Evolutionary conservation across 495 filamentous ascomycete species (phyloP).

Genomic region (Friedmanniomyces simplex): DNA sequence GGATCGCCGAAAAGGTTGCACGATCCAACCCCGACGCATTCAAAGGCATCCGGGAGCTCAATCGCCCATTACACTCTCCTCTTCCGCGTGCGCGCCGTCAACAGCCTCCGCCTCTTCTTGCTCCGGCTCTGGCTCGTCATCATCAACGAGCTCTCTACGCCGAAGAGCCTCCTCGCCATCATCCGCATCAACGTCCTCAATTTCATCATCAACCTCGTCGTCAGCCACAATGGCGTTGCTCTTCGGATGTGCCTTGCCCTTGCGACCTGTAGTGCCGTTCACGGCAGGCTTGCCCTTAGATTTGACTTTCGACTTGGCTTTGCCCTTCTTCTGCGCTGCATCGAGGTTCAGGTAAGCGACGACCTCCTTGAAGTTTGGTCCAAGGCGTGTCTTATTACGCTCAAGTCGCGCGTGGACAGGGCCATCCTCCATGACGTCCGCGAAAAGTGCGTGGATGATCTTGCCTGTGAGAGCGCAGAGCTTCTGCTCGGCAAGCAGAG

Average conservation of each 20-base stretch:
- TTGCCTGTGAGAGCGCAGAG: slow-evolving; percentile 78
- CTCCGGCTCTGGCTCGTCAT: slow-evolving; percentile 33
- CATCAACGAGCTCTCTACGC: slow-evolving; percentile 21
- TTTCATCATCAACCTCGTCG: slow-evolving; percentile 36
- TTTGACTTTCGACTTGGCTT: slow-evolving; percentile 36
- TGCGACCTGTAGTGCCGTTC: slow-evolving; percentile 23
- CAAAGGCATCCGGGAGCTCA: slow-evolving; percentile 38
- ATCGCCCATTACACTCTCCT: slow-evolving; percentile 45
- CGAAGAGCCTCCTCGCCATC: slow-evolving; percentile 38
- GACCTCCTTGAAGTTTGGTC: slow-evolving; percentile 21
- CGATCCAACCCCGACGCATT: no score
- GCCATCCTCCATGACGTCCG: slow-evolving; percentile 56
- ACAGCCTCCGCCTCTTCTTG: slow-evolving; percentile 46
- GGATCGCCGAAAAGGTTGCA: no score
- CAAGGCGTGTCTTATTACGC: slow-evolving; percentile 20
- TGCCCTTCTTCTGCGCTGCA: slow-evolving; percentile 42
- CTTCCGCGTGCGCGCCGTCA: slow-evolving; percentile 42
- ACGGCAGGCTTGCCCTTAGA: slow-evolving; percentile 33
- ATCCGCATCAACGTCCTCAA: slow-evolving; percentile 28
- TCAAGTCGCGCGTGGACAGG: slow-evolving; percentile 50
- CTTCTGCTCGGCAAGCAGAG: slow-evolving; percentile 65
- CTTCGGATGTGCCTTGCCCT: slow-evolving; percentile 15
- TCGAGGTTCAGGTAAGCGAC: slow-evolving; percentile 38
- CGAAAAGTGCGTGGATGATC: slow-evolving; percentile 66
- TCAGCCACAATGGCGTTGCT: slow-evolving; percentile 25